Evolutionary conservation across 164 flowering plant species (phyloP).

Genomic region (Warburgia ugandensis): DNA sequence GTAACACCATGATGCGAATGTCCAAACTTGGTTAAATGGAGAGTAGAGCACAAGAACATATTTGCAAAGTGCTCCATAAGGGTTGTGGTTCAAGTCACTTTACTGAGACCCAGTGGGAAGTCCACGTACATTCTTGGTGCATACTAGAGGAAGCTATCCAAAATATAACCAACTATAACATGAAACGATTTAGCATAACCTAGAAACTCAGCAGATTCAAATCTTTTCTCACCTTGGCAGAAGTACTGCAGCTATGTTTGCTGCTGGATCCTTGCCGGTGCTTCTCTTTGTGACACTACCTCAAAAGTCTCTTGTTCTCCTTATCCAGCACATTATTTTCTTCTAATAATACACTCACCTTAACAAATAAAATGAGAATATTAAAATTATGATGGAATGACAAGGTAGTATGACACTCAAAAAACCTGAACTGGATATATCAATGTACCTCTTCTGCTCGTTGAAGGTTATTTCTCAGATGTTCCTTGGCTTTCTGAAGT

Average conservation of each 20-base stretch:
- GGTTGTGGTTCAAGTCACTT: too few relatives aligned
- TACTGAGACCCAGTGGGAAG: too few relatives aligned
- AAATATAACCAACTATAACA: too few relatives aligned
- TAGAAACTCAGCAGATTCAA: too few relatives aligned
- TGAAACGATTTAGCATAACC: too few relatives aligned
- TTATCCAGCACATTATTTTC: conserved; percentile 53
- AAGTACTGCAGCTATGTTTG: conserved; percentile 36
- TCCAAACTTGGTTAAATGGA: too few relatives aligned
- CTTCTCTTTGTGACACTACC: conserved; percentile 33
- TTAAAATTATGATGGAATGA: background rate
- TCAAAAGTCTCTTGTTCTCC: conserved; percentile 62
- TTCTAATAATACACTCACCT: conserved; percentile 57
- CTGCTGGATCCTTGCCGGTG: conserved; percentile 39
- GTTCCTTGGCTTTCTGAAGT: conserved; percentile 55
- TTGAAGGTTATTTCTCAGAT: conserved; percentile 45
- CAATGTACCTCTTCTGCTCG: conserved; percentile 83
- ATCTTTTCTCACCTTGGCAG: conserved; percentile 50
- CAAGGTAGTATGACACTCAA: background rate
- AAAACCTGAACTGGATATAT: conserved; percentile 28
- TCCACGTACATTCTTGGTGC: too few relatives aligned
- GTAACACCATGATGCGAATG: too few relatives aligned
- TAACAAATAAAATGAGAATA: background rate
- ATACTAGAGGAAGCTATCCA: too few relatives aligned
- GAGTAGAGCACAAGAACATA: too few relatives aligned
- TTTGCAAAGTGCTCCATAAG: too few relatives aligned